phyloP scores from a whole-genome alignment of 2,329 filamentous ascomycete genomes.

The Magnaporthales sp. region DNA sequence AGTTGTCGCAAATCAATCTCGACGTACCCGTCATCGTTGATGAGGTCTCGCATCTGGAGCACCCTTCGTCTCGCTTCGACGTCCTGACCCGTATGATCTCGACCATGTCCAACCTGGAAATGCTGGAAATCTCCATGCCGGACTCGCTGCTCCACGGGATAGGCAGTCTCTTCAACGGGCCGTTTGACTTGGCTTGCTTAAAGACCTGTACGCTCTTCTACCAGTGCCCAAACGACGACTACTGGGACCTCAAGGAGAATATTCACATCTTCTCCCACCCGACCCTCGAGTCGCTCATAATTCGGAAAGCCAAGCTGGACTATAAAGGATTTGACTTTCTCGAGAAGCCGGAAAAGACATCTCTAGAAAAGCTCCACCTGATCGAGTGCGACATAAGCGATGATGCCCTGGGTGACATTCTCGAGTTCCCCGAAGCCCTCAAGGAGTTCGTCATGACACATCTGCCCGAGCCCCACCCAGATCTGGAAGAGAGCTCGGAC shows the following conservation, averaged over 20 bases:
- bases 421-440: slow-evolving; percentile 34
- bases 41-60: slow-evolving; percentile 9
- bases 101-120: slow-evolving; percentile 40
- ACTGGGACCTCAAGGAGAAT: slow-evolving; percentile 43
- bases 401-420: slow-evolving; percentile 28
- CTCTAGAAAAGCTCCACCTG: slow-evolving; percentile 31
- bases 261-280: slow-evolving; percentile 43
- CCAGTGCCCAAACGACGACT: slow-evolving; percentile 31
- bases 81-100: slow-evolving; percentile 35
- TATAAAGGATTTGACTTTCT: slow-evolving; percentile 37
- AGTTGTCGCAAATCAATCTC: slow-evolving; percentile 31
- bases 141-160: slow-evolving; percentile 34
- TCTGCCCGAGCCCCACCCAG: slow-evolving; percentile 27
- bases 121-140: slow-evolving; percentile 35
- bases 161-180: slow-evolving; percentile 38
- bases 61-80: slow-evolving; percentile 22
- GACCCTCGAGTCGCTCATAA: slow-evolving; percentile 34
- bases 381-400: slow-evolving; percentile 43
- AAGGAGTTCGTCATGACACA: slow-evolving; percentile 40
- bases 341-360: slow-evolving; percentile 37
- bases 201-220: slow-evolving; percentile 38
- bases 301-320: slow-evolving; percentile 35
- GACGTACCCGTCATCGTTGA: slow-evolving; percentile 21
- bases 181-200: slow-evolving; percentile 39
- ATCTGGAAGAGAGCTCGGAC: slow-evolving; percentile 37